Base-by-base conservation (phyloP, 345 rosid genomes). In the Linum trigynum region DNA sequence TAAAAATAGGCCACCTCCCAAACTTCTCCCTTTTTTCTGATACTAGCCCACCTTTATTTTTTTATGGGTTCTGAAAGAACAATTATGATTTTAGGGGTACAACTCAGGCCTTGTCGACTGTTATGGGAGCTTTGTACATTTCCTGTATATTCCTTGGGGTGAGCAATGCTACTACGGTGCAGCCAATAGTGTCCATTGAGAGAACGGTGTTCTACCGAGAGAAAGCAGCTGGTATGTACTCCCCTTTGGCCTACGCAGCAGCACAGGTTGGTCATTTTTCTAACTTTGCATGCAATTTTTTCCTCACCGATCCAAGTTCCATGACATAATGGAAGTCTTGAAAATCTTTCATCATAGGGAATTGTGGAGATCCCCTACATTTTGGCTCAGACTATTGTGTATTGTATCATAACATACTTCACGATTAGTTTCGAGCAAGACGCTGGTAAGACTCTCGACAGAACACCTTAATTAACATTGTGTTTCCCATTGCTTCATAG, bases 161-260 rank as follows among this genome's bases (percentile, higher is more conserved):
- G 65, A 92, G 79, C 63, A 92, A 89, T 68, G 83, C 98, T 65
- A 86, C 96, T 42, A 77, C 98, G 0, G 96, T 89, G 17, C 98
- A 92, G 70, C 98, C 98, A 60, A 79, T 92, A 39, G 86, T 92
- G 55, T 82, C 96, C 10, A 86, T 92, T 45, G 98, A 86, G 76
- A 84, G 97, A 77, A 81, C 96, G 1, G 97, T 92, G 3, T 89
- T 92, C 78, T 92, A 89, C 60, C 80, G 98, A 75, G 98, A 92
- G 78, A 87, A 69, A 75, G 96, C 96, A 51, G 96, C 96, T 3
- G 91, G 96, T 75, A 84, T 89, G 92, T 87, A 83, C 74, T 66
- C 90, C 67, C 90, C 98, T 36, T 67, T 82, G 16, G 64, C 91
- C 38, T 89, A 89, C 71, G 98, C 98, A 5, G 71, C 70, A 50